Base-by-base conservation (phyloP, 2,329 filamentous ascomycete genomes). In the Clonostachys sp. region DNA sequence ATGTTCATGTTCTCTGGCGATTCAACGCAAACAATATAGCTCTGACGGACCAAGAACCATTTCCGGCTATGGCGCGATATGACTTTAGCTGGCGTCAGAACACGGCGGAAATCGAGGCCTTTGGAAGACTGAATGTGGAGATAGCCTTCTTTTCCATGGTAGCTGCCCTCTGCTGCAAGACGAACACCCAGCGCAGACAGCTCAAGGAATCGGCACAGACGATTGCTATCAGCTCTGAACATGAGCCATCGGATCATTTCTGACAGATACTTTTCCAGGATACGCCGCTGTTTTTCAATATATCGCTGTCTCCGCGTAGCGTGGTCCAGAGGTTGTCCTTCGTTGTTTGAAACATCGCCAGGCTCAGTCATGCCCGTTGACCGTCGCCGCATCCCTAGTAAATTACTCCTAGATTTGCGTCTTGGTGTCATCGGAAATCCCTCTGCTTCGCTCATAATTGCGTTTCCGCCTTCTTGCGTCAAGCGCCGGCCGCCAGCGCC, bases 1-100 rank as follows among this genome's bases (percentile, higher is more conserved):
- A 97, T 95, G 59, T 96, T 92, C 87, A 97, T 95, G 57, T 95
- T 95, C 64, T 97, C 92, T 0, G 94, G 94, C 0, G 94, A 96
- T 62, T 97, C 92, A n/a, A 97, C 91, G 56, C 92, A 96, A 41
- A 96, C 92, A 50, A 99, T 86, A 61, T 99, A 99, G 70, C 91
- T 97, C 66, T 97, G 91, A 45, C 94, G 80, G n/a, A 99, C 91
- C 17, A 97, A 75, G 63, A 99, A 99, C 94, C 94, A 99, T 65
- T 96, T 96, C 16, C 91, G 89, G 51, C 83, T 87, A 66, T 96
- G 91, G 12, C 91, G 82, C 45, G 84, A 83, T 60, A 91, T 88
- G 52, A 96, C 78, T 57, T 91, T 84, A 45, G 81, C 77, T 0
- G 90, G 89, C 3, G 85, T 91, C 61, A 94, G 74, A 34, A 91